Evolutionary conservation across 2,329 filamentous ascomycete genomes (phyloP), one percentile per base, ranked within the genome.

Genomic region (Calonectria naviculata): DNA sequence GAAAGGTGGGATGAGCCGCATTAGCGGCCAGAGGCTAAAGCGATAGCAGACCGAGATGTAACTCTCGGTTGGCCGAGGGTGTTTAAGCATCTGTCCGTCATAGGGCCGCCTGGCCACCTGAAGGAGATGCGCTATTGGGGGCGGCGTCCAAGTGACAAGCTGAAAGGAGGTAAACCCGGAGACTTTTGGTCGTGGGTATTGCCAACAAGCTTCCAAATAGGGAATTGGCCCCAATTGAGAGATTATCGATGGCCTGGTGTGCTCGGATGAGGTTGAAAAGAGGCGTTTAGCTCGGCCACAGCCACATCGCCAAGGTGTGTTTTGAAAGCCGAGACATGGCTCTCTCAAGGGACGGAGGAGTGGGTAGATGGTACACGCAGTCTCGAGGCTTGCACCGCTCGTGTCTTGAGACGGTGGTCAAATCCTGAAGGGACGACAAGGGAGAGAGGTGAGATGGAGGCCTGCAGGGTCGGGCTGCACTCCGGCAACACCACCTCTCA

Each of bases 1-100:
- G 36, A 29, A 29, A 46, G 44, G 71, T 68, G 52, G 76, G 74
- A 76, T 78, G 76, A 78, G 72, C 74, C 72, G 74, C 75, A 78
- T 78, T 78, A 78, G 76, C 76, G 74, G 69, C 73, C 31, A 58
- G 41, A 68, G 64, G 56, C 68, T 65, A 72, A 56, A 44, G 56
- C 52, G 21, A 56, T 65, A 62, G 61, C 62, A 29, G 54, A 68
- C 42, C 67, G 67, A 65, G 72, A 70, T 68, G 71, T 61, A 64
- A 58, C 52, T 38, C 54, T 49, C 29, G 28, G 58, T 68, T 68
- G 64, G 61, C 46, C 24, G 65, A 68, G 71, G 65, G 60, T 67
- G 52, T 49, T 54, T 58, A 31, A 56, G 24, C 42, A 58, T 36
- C 49, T 46, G 62, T 36, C 38, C 24, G 60, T 46, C 47, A 41